A percentile compares a stretch with the other conserved stretches of the same genome.
Evolutionary conservation across 192 early-diverging fungal genomes (phyloP).

Genomic region (Coemansia umbellata): DNA sequence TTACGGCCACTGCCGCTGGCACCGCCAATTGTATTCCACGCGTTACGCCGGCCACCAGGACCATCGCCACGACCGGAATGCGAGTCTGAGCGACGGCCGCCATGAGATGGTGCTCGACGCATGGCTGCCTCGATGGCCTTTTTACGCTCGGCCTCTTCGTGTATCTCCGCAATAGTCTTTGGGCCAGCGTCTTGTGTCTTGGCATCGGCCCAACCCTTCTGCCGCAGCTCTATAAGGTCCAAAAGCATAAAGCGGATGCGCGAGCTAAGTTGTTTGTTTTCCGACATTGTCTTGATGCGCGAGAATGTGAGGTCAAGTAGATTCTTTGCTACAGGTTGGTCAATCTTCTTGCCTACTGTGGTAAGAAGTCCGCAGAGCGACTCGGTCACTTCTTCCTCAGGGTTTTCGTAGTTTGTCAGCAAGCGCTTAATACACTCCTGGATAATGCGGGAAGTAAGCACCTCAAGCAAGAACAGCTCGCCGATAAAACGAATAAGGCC

Average conservation of each 20-base stretch:
- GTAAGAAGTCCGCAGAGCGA: conserved; percentile 87
- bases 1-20: conserved; percentile 61
- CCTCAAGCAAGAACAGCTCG: conserved; percentile 85
- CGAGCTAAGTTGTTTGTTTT: conserved; percentile 63
- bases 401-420: conserved; percentile 62
- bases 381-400: conserved; percentile 96
- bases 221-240: conserved; percentile 83
- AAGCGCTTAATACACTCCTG: conserved; percentile 85
- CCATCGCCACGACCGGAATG: conserved; percentile 63
- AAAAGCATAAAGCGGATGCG: conserved; percentile 92
- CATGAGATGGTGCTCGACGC: conserved; percentile 60
- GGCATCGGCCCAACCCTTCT: conserved; percentile 65
- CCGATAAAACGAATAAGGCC: conserved; percentile 94
- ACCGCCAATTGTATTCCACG: conserved; percentile 62
- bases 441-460: conserved; percentile 96
- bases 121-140: conserved; percentile 70
- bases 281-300: conserved; percentile 74
- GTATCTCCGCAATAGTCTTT: conserved; percentile 91
- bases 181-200: conserved; percentile 65
- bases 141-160: conserved; percentile 66
- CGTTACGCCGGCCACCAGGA: conserved; percentile 52
- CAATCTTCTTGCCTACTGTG: conserved; percentile 82
- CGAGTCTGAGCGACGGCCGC: conserved; percentile 54
- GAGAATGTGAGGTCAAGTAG: conserved; percentile 84
- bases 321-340: conserved; percentile 50